Evolutionary conservation across 2,329 filamentous ascomycete species (phyloP), one percentile per base, ranked within the genome.

Genomic region (Whalleya microplaca): DNA sequence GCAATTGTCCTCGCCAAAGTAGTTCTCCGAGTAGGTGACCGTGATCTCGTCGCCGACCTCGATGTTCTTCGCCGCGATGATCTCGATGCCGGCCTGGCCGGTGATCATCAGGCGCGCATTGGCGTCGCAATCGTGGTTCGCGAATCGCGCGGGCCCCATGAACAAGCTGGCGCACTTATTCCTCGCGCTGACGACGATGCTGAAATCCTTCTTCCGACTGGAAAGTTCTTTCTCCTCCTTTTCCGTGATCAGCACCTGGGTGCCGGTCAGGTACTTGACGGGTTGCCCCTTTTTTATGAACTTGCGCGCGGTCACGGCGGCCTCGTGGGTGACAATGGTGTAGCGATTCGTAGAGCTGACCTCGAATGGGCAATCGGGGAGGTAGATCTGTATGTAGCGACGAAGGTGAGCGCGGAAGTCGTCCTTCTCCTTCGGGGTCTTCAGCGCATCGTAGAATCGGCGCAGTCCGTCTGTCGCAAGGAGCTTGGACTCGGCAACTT

Each of bases 61-160:
- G 59, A 99, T 98, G 56, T 93, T 83, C 63, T 87, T 86, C 32
- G 87, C 85, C 2, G 95, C 92, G 48, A 96, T 85, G 54, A 99
- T 93, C 69, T 96, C 90, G 78, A 99, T 97, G 37, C 92, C 92
- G 55, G 93, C 87, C 54, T 88, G 85, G 45, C 92, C 91, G 37
- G 86, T 89, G 37, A 92, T 97, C 65, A 91, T 88, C 44, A 99
- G 83, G 69, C 88, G 85, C 8, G 93, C 93, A 76, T 98, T 99
- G 29, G 95, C 92, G 64, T 90, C 84, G 76, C 95, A 99, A 73
- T 99, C 95, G 75, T 99, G 95, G 71, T 99, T 99, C 21, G 95
- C 92, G 72, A 99, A 98, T 48, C 95, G 87, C 32, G 95, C 95
- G 7, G 95, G 96, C 0, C 95, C 95, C 71, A 99, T 87, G 71